Base-by-base conservation (phyloP, 306 rosid species). In the Cucurbita moschata region DNA sequence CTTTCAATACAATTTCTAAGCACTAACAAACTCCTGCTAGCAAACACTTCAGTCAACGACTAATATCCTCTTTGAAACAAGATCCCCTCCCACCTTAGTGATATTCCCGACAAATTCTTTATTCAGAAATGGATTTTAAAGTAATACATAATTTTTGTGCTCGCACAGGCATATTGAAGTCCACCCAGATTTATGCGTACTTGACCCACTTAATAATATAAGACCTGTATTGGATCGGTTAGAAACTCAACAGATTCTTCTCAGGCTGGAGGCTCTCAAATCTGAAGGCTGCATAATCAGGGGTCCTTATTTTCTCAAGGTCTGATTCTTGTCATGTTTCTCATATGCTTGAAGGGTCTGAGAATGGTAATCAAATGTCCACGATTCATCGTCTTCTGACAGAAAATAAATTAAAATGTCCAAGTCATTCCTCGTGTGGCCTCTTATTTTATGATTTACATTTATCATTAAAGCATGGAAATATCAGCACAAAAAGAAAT, bases 231-330 rank as follows among this genome's bases (percentile, higher is more conserved):
- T 94, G 76, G 92, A 94, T 83, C 87, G 97, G 81, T 75, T 88
- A 52, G 80, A 87, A 83, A 93, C 86, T 78, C 97, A 88, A 80
- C 76, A 82, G 73, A 75, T 87, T 85, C 82, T 93, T 56, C 97
- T 83, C 77, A 82, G 87, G 46, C 81, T 93, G 83, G 87, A 77
- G 72, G 81, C 88, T 77, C 84, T 90, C 60, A 86, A 88, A 62
- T 75, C 79, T 26, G 83, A 81, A 79, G 73, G 59, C 58, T 64
- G 71, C 78, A 73, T 71, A 77, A 88, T 90, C 68, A 86, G 97
- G 88, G 97, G 90, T 43, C 80, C 96, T 6, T 81, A 82, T 85
- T 94, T 87, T 85, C 88, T 89, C 10, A 80, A 83, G 90, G 89
- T 85, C 54, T 18, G 15, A 53, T 58, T 57, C 42, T 64, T 7